Evolutionary conservation across 2,329 filamentous ascomycete genomes (phyloP), one percentile per base, ranked within the genome.

Genomic region (Escovopsis sp.): DNA sequence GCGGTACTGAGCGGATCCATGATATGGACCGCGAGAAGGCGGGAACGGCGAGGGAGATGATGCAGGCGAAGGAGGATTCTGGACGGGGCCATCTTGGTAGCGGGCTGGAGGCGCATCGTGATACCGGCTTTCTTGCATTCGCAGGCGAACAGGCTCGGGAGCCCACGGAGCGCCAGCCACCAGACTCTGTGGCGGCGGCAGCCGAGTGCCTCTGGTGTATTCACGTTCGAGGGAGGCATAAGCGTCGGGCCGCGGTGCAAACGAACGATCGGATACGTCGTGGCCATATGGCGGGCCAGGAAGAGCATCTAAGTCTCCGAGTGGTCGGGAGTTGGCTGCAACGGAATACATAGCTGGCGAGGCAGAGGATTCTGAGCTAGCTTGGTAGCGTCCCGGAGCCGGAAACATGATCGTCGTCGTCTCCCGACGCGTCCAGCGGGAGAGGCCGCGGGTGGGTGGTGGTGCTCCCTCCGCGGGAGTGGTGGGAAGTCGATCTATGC

Each of bases 201-300:
- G 45, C 39, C 50, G 53, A 20, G 50, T 41, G 29, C 45, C 39
- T 37, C 60, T 52, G 11, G 3, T 9, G 27, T 9, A 30, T 13
- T 51, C 56, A 35, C 50, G 48, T 36, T 50, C 52, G 45, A 52
- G 49, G 43, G 51, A 47, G 7, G 51, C 43, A 44, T 55, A 54
- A 42, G 48, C 48, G 30, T 56, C 37, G 20, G 40, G 41, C 25
- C 38, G 38, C 35, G 41, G 46, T 43, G 43, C 41, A 40, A 38
- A 35, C 14, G 50, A 48, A 35, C 46, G 45, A 41, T 51, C 50
- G 31, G 49, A 40, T 31, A 38, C 42, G 51, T 49, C 50, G 38
- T 50, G 36, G 37, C 49, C 47, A 43, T 50, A 51, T 35, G 48
- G 48, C 24, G 44, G 20, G 12, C 38, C 49, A 37, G 53, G 47